Base-by-base conservation (phyloP, 192 early-diverging fungal species). In the Coemansia sp. region DNA sequence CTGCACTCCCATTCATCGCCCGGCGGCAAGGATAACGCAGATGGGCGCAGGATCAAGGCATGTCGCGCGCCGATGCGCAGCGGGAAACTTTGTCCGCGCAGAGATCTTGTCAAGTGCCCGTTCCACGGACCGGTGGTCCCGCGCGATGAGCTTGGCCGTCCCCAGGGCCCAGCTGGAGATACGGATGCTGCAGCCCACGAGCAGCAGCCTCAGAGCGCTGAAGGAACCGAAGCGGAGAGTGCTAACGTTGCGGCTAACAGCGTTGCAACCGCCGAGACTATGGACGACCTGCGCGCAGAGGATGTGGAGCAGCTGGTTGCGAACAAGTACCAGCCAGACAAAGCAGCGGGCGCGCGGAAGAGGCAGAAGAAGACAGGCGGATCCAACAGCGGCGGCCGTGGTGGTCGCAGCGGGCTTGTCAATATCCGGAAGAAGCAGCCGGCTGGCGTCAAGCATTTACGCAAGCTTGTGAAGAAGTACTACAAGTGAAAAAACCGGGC, bases 61-160 rank as follows among this genome's bases (percentile, higher is more conserved):
- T 91, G 90, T 56, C 81, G 87, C 11, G 86, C 84, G 16, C 88
- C 90, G 16, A 67, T 91, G 45, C 81, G 75, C 19, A 87, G 79
- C 62, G 88, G 90, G 9, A 71, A 74, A 45, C 76, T 91, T 21
- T 91, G 90, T 59, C 85, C 85, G 26, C 73, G 90, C 10, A 81
- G 86, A 18, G 90, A 91, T 62, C 68, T 91, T 42, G 79, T 87
- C 3, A 86, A 84, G 23, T 91, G 90, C 63, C 90, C 90, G 9
- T 87, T 87, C 47, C 90, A 91, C 68, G 90, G 90, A 0, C 64
- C 49, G 13, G 77, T 89, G 16, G 70, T 90, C 19, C 85, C 87
- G 1, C 85, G 90, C 3, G 87, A 91, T 58, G 86, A 89, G 56
- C 52, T 60, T n/a, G 76, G 76, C 6, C 64, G 54, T 0, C 63